These are phyloP conservation scores for Pleoardoris graminearum DNA, from an alignment of 2,329 filamentous ascomycete genomes.

Conservation along the genomic window DNA sequence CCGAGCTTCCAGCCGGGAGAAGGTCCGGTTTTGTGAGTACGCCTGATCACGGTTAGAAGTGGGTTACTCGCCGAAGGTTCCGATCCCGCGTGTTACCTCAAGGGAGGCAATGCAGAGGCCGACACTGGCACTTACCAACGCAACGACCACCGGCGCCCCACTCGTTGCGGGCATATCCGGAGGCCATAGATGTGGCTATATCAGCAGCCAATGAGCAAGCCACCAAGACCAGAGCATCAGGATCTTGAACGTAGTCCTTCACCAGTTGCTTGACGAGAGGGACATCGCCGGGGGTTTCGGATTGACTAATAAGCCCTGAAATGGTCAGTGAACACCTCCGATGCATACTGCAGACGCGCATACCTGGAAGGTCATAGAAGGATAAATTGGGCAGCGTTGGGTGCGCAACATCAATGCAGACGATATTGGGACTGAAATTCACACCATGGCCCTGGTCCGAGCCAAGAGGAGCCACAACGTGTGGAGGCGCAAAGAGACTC, in stretches of 20 bases:
- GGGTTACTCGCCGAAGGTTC: neutral
- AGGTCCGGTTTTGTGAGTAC: constrained; percentile 87
- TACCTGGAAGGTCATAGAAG: constrained; percentile 76
- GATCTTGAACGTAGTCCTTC: constrained; percentile 67
- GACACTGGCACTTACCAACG: constrained; percentile 34
- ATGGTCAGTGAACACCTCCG: neutral
- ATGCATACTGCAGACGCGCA: neutral
- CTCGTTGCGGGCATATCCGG: constrained; percentile 54
- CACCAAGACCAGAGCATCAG: constrained; percentile 75
- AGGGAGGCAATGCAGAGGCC: no score
- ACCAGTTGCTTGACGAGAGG: constrained; percentile 73
- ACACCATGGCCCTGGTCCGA: constrained; percentile 48
- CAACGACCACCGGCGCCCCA: constrained; percentile 48
- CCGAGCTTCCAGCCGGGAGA: constrained; percentile 56
- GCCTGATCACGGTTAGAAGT: constrained; percentile 51
- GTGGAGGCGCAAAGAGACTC: constrained; percentile 42
- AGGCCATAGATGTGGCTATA: constrained; percentile 72
- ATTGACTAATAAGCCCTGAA: constrained; percentile 71
- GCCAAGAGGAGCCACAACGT: constrained; percentile 3
- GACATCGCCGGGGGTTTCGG: constrained; percentile 58
- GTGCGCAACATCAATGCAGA: constrained; percentile 74
- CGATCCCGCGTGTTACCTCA: no score
- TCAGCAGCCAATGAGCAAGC: constrained; percentile 79
- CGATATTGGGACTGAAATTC: constrained; percentile 80
- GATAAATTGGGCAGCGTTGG: constrained; percentile 72